Conservation (phyloP, 805 yeast species). For the Starmerella gropengiesseri region DNA sequence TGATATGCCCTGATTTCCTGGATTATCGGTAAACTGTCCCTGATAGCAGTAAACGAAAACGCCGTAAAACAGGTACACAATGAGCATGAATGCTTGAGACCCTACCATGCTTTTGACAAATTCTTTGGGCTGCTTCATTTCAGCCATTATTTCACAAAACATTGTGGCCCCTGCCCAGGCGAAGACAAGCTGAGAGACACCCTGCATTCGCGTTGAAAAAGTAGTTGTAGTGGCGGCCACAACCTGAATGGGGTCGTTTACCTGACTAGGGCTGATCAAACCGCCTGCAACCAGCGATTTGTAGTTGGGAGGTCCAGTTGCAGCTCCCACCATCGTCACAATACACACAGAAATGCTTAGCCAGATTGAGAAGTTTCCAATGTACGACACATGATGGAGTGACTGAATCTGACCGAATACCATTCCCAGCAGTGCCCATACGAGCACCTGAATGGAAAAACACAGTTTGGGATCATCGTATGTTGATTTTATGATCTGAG, state of each 20-base stretch:
- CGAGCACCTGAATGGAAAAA: constrained; percentile 34
- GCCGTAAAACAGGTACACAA: constrained; percentile 35
- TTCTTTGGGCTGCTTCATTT: constrained; percentile 39
- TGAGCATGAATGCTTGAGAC: constrained; percentile 35
- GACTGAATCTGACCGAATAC: constrained; percentile 35
- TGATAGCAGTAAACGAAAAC: constrained; percentile 36
- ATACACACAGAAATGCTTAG: constrained; percentile 37
- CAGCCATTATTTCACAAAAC: constrained; percentile 40
- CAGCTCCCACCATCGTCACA: constrained; percentile 37
- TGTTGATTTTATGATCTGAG: constrained; percentile 30
- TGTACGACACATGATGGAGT: constrained; percentile 33
- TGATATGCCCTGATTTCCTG: constrained; percentile 37
- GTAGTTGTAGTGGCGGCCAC: constrained; percentile 4
- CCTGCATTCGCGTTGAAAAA: constrained; percentile 15
- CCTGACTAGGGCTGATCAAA: neutral
- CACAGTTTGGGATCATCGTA: constrained; percentile 28
- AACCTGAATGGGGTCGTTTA: constrained; percentile 1
- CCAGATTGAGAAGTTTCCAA: constrained; percentile 40
- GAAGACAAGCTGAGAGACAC: constrained; percentile 37
- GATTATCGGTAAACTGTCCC: constrained; percentile 34
- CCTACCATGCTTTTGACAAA: constrained; percentile 39
- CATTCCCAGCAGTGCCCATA: constrained; percentile 38
- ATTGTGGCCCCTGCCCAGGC: constrained; percentile 45
- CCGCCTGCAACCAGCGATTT: constrained; percentile 4
- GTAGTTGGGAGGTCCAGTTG: constrained; percentile 30